Conservation (phyloP, 2,329 filamentous ascomycete genomes). For the Paramyrothecium roridum region DNA sequence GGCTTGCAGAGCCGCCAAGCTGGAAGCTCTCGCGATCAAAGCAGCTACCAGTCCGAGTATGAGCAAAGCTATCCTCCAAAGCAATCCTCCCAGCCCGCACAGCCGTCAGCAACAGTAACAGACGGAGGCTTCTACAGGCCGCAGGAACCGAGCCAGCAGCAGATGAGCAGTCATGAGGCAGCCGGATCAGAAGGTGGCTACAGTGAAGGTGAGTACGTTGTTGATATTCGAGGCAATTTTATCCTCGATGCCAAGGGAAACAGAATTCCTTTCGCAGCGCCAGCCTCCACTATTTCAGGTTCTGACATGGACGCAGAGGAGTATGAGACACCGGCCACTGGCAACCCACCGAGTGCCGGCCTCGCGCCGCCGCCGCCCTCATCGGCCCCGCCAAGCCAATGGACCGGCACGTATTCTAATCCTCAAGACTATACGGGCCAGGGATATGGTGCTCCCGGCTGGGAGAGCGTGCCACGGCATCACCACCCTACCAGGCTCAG, state of each 20-base stretch:
- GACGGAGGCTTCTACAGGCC: constrained; percentile 20
- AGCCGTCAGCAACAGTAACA: constrained; percentile 24
- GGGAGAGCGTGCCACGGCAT: constrained; percentile 75
- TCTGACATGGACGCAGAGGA: constrained; percentile 55
- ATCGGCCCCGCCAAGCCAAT: constrained; percentile 27
- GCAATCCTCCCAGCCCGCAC: constrained; percentile 39
- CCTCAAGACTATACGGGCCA: constrained; percentile 63
- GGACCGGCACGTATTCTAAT: constrained; percentile 37
- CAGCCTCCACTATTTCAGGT: constrained; percentile 39
- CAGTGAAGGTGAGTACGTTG: constrained; percentile 69
- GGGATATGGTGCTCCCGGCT: constrained; percentile 65
- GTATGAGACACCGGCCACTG: constrained; percentile 51
- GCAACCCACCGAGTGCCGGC: constrained; percentile 32
- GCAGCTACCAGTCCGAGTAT: constrained; percentile 24
- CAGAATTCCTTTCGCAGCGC: constrained; percentile 50
- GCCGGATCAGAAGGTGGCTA: constrained; percentile 57
- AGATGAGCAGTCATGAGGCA: constrained; percentile 13
- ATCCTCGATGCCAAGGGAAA: constrained; percentile 59
- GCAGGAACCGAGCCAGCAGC: constrained; percentile 14
- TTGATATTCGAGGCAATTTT: constrained; percentile 59
- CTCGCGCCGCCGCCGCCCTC: constrained; percentile 26
- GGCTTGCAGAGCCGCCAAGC: constrained; percentile 57
- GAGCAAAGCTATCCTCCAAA: constrained; percentile 27
- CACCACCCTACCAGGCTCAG: constrained; percentile 86
- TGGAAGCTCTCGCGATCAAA: constrained; percentile 34